Evolutionary conservation across 139 green algal genomes (phyloP).

Genomic region (Closterium sp.): DNA sequence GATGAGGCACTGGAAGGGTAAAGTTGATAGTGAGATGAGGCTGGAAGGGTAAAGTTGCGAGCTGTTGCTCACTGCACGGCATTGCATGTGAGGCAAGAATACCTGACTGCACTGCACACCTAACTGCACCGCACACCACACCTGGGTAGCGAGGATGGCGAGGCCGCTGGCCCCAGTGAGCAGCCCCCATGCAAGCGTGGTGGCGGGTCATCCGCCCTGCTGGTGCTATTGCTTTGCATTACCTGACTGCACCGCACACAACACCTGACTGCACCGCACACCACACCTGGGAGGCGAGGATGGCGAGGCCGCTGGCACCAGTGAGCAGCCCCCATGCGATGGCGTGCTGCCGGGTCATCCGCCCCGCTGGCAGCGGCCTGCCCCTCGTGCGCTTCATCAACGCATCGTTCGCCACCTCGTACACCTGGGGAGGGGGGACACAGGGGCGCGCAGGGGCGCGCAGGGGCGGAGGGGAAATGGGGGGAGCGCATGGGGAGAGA

Average conservation of each 20-base stretch:
- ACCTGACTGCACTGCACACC: no score
- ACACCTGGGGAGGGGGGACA: neutral
- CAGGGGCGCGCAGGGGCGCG: conserved; percentile 62
- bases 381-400: conserved; percentile 76
- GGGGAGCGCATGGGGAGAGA: no score
- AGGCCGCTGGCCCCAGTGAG: conserved; percentile 69
- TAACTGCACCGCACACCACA: no score
- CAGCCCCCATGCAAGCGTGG: conserved; percentile 83
- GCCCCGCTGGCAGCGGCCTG: conserved; percentile 85
- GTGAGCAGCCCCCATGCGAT: conserved; percentile 73
- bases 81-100: no score
- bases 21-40: no score
- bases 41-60: no score
- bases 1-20: no score
- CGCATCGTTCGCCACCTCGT: conserved; percentile 37
- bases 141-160: conserved; percentile 37
- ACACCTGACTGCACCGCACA: no score
- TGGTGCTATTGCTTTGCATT: conserved; percentile 87
- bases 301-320: conserved; percentile 68
- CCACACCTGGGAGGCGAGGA: conserved; percentile 27
- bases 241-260: conserved; percentile 13
- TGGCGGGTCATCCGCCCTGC: conserved; percentile 65
- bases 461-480: no score
- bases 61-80: no score
- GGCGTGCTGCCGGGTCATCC: conserved; percentile 70